Evolutionary conservation across 2,329 filamentous ascomycete species (phyloP), one percentile per base, ranked within the genome.

Genomic region (Colletotrichum tropicicola): DNA sequence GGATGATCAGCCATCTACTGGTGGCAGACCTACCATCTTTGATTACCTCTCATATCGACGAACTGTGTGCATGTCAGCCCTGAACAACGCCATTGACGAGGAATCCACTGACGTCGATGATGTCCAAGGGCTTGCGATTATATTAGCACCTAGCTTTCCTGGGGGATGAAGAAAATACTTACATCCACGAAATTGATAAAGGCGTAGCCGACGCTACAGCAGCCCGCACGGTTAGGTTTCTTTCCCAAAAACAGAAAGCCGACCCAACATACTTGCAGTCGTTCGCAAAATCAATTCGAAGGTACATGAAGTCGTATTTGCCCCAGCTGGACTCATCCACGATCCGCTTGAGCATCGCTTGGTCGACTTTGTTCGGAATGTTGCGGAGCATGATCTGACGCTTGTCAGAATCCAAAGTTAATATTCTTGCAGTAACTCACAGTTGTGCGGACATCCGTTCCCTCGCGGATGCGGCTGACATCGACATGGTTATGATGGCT

Each of bases 131-230:
- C 88, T 92, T 66, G 10, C n/a, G 30, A 32, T 21, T 63, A 51
- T 51, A 73, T 88, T 72, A 87, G 80, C 51, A 67, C 53, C 21
- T 39, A 23, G 21, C 15, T 9, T 44, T 27, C 4, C 6, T 15
- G 13, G 13, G 19, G 4, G 15, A 44, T n/a, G 4, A 27, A 25
- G 8, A 25, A 5, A 37, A 19, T 73, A 27, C 90, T 86, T 77
- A 92, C 90, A 75, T 94, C 89, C 44, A 90, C 87, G 71, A 98
- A 98, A 78, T 99, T 98, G 80, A 99, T 93, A 78, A 98, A 99
- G 0, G 94, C 95, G 77, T 98, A 98, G 47, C 96, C 96, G 63
- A 98, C 95, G 75, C 94, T 97, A 67, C 68, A 73, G 44, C 3
- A 6, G 9, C 9, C 48, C 43, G 9, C 32, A 27, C 17, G 12